Conservation (phyloP, 768 basidiomycete species). For the Porpolomopsis calyptriformis region DNA sequence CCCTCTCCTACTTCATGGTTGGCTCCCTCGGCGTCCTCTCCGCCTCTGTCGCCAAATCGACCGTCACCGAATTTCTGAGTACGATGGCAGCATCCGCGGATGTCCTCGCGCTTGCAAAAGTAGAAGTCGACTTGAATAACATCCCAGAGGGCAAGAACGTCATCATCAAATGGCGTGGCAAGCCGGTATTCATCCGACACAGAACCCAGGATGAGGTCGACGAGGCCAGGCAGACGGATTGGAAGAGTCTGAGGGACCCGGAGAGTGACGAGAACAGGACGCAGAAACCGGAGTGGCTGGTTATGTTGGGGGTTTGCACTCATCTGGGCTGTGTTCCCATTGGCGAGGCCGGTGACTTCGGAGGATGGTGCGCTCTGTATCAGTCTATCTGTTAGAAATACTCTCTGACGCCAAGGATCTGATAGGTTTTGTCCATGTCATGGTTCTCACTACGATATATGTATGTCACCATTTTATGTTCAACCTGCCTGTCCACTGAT, state of each 20-base stretch:
- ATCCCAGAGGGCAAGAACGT: constrained; percentile 98
- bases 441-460: constrained; percentile 97
- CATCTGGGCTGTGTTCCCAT: constrained; percentile 98
- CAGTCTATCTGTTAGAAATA: background rate
- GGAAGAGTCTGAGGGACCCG: constrained; percentile 87
- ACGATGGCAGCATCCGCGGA: constrained; percentile 98
- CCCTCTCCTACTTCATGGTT: constrained; percentile 83
- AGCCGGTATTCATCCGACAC: constrained; percentile 99
- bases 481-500: constrained; percentile 4
- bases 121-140: constrained; percentile 79
- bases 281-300: constrained; percentile 94
- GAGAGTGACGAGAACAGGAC: constrained; percentile 80
- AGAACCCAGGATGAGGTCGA: constrained; percentile 84
- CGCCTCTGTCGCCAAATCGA: constrained; percentile 89
- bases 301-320: constrained; percentile 90
- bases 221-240: constrained; percentile 77
- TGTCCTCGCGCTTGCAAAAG: constrained; percentile 95
- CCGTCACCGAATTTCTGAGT: constrained; percentile 85
- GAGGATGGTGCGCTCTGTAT: background rate
- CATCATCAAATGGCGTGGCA: constrained; percentile 98
- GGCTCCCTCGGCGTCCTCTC: constrained; percentile 87
- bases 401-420: constrained; percentile 3
- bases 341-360: constrained; percentile 43
- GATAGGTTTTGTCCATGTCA: constrained; percentile 94
- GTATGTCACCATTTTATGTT: constrained; percentile 32